Evolutionary conservation across 129 eudicot genomes (phyloP).

Genomic region (Dittrichia graveolens): DNA sequence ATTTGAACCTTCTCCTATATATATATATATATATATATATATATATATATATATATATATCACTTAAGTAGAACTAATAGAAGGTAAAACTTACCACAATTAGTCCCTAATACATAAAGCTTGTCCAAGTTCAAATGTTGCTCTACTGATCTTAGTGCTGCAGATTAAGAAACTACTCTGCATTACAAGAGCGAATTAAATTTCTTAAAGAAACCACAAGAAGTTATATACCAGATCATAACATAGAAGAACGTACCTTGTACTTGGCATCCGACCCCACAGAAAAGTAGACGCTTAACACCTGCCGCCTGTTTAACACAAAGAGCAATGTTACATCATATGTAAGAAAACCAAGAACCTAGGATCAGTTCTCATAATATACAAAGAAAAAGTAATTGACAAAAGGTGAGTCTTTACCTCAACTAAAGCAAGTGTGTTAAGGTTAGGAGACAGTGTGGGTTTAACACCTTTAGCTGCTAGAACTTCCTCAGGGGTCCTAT

Average conservation of each 20-base stretch:
- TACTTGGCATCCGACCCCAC: constrained; percentile 99
- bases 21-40: no score
- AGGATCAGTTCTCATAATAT: not conserved
- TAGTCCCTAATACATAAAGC: constrained; percentile 95
- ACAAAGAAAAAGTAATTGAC: not conserved
- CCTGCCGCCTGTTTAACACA: constrained; percentile 76
- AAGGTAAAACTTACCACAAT: constrained; percentile 65
- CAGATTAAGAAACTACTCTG: constrained; percentile 77
- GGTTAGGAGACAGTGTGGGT: constrained; percentile 95
- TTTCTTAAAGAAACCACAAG: not conserved
- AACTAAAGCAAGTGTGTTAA: constrained; percentile 84
- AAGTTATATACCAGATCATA: not conserved
- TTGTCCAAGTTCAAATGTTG: constrained; percentile 88
- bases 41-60: no score
- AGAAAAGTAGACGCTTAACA: constrained; percentile 90
- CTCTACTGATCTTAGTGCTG: constrained; percentile 96
- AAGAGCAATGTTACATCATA: constrained; percentile 17
- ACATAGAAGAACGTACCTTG: constrained; percentile 59
- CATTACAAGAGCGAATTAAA: constrained; percentile 53
- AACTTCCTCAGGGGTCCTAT: constrained; percentile 98
- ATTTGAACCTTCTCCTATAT: no score
- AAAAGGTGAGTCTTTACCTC: constrained; percentile 52
- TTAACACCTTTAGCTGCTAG: constrained; percentile 97
- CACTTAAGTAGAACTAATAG: not conserved
- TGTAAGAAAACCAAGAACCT: not conserved